These are phyloP conservation scores for Neophaeococcomyces mojaviensis DNA, from an alignment of 2,329 filamentous ascomycete genomes.

Conservation along the genomic window DNA sequence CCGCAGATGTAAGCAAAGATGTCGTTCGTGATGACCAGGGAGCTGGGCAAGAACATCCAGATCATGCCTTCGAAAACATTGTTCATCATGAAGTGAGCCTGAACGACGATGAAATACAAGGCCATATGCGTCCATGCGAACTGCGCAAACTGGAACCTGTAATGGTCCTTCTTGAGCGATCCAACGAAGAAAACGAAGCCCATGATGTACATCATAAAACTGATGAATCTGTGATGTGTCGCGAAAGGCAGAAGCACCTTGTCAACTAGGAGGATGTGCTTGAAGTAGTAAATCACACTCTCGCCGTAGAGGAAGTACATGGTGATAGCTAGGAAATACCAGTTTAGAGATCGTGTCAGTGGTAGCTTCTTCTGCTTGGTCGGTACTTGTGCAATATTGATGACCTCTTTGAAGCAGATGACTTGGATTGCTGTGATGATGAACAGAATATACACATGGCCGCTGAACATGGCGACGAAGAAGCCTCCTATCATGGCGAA, in stretches of 20 bases:
- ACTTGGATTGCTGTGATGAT: constrained; percentile 92
- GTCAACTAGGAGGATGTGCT: constrained; percentile 94
- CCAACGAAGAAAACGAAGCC: constrained; percentile 98
- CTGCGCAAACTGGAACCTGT: constrained; percentile 97
- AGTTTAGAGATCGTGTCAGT: constrained; percentile 94
- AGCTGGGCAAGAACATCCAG: constrained; percentile 96
- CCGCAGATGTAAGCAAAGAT: constrained; percentile 98
- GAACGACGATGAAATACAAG: constrained; percentile 91
- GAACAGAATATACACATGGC: constrained; percentile 93
- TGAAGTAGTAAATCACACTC: constrained; percentile 99
- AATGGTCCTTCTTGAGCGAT: constrained; percentile 89
- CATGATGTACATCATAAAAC: constrained; percentile 95
- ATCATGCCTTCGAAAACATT: constrained; percentile 99
- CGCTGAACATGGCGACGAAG: constrained; percentile 86
- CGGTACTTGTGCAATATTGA: constrained; percentile 91
- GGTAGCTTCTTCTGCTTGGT: constrained; percentile 82
- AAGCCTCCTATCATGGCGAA: constrained; percentile 94
- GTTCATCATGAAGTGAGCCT: constrained; percentile 99
- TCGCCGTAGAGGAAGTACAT: constrained; percentile 99
- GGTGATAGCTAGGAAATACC: constrained; percentile 97
- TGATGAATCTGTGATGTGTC: constrained; percentile 97
- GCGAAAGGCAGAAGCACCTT: constrained; percentile 86
- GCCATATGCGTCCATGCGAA: constrained; percentile 99
- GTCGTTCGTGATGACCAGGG: constrained; percentile 95
- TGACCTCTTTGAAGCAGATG: constrained; percentile 97